Conservation (phyloP, 73 alveolate genomes). For the Breviolum minutum region DNA sequence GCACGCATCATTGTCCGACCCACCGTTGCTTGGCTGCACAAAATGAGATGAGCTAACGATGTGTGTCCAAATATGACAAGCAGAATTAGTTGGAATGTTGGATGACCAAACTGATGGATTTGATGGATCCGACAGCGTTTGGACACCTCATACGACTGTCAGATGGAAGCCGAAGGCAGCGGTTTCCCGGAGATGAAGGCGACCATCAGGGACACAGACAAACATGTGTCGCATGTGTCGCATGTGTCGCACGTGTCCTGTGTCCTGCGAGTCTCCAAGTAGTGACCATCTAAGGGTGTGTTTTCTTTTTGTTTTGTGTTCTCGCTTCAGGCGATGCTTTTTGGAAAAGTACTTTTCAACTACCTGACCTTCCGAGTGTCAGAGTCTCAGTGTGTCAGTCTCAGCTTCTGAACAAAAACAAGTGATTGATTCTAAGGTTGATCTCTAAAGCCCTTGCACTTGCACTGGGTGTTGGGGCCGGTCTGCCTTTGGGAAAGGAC, state of each 20-base stretch:
- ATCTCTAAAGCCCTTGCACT: conserved; percentile 67
- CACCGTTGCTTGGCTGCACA: not conserved
- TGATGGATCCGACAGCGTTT: not conserved
- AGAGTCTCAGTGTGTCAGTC: not conserved
- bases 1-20: conserved; percentile 73
- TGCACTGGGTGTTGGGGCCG: conserved; percentile 76
- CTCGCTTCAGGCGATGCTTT: conserved; percentile 65
- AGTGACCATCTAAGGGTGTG: not conserved
- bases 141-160: not conserved
- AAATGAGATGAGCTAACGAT: too few relatives aligned
- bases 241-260: not conserved
- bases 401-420: not conserved
- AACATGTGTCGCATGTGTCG: not conserved
- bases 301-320: too few relatives aligned
- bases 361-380: conserved; percentile 70
- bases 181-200: conserved; percentile 93
- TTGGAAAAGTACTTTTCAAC: conserved; percentile 76
- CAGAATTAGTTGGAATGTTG: too few relatives aligned
- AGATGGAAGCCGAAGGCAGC: conserved; percentile 90
- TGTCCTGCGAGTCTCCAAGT: too few relatives aligned
- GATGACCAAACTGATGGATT: too few relatives aligned
- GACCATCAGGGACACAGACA: not conserved
- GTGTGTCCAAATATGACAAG: too few relatives aligned
- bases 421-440: not conserved
- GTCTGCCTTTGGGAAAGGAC: conserved; percentile 86